phyloP scores from a whole-genome alignment of 495 filamentous ascomycete genomes.

The Aspergillus sclerotiicarbonarius region DNA sequence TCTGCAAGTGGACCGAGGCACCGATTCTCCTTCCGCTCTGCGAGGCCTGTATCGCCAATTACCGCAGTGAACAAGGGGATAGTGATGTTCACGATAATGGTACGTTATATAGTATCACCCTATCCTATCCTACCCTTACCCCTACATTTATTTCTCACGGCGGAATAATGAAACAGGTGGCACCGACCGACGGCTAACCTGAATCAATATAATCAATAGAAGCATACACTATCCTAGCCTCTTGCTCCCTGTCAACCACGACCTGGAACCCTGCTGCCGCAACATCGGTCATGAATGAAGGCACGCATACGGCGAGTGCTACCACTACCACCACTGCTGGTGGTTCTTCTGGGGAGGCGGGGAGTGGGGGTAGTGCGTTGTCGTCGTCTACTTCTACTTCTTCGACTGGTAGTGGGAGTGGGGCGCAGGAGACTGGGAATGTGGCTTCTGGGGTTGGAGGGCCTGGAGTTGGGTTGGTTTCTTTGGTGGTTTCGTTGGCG shows the following conservation, averaged over 20 bases:
- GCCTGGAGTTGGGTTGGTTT: slow-evolving; percentile 6
- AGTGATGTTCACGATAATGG: slow-evolving; percentile 24
- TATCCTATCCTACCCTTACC: neutral
- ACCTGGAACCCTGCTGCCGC: slow-evolving; percentile 20
- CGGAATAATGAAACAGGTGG: too few species aligned
- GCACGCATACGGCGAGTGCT: neutral
- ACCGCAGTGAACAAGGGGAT: slow-evolving; percentile 16
- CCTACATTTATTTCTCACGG: too few species aligned
- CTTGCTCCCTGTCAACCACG: slow-evolving; percentile 31
- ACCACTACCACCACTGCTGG: neutral
- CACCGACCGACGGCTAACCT: too few species aligned
- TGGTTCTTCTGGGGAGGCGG: too few species aligned
- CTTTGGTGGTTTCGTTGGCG: slow-evolving; percentile 24
- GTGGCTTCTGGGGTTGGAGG: slow-evolving; percentile 11
- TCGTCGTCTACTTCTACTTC: neutral
- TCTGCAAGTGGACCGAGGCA: slow-evolving; percentile 31
- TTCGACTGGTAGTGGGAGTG: neutral
- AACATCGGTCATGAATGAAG: slow-evolving; percentile 6
- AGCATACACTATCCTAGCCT: slow-evolving; percentile 34
- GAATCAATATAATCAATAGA: slow-evolving; percentile 24
- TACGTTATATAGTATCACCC: slow-evolving; percentile 14
- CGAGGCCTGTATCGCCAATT: slow-evolving; percentile 37
- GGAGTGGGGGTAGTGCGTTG: neutral
- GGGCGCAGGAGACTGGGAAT: slow-evolving; percentile 17
- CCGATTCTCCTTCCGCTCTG: slow-evolving; percentile 31